phyloP scores from a whole-genome alignment of 352 stramenopile species.

The Globisporangium polare region DNA sequence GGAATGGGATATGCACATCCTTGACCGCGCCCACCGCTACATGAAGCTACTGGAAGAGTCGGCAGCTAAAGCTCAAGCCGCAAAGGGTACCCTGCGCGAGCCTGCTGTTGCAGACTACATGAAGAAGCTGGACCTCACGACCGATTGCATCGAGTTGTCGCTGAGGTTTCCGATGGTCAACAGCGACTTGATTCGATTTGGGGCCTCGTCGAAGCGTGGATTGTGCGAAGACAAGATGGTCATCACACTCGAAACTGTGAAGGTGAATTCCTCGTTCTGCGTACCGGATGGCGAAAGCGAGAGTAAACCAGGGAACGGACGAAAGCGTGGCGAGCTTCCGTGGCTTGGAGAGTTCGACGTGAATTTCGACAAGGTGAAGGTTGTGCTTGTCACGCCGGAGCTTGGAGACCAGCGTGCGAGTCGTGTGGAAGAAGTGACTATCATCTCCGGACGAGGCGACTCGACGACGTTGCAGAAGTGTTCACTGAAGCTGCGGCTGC shows the following conservation, averaged over 20 bases:
- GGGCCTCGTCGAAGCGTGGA: slow-evolving; percentile 66
- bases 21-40: slow-evolving; percentile 70
- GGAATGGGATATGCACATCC: slow-evolving; percentile 86
- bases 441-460: slow-evolving; percentile 39
- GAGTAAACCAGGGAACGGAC: background rate
- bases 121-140: slow-evolving; percentile 66
- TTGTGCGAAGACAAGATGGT: slow-evolving; percentile 81
- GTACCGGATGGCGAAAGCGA: slow-evolving; percentile 11
- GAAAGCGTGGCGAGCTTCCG: slow-evolving; percentile 25
- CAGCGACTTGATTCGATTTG: slow-evolving; percentile 81
- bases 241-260: slow-evolving; percentile 62
- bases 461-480: slow-evolving; percentile 33
- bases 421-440: slow-evolving; percentile 35
- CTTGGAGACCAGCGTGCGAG: slow-evolving; percentile 49
- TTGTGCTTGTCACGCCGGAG: slow-evolving; percentile 45
- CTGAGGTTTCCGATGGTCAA: slow-evolving; percentile 83
- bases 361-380: slow-evolving; percentile 47
- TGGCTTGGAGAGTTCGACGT: slow-evolving; percentile 71
- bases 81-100: slow-evolving; percentile 3
- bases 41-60: slow-evolving; percentile 73
- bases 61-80: slow-evolving; percentile 16
- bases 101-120: slow-evolving; percentile 23
- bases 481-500: slow-evolving; percentile 41
- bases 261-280: slow-evolving; percentile 27
- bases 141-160: slow-evolving; percentile 66